Conservation (phyloP, 306 rosid species). For the Purshia tridentata region DNA sequence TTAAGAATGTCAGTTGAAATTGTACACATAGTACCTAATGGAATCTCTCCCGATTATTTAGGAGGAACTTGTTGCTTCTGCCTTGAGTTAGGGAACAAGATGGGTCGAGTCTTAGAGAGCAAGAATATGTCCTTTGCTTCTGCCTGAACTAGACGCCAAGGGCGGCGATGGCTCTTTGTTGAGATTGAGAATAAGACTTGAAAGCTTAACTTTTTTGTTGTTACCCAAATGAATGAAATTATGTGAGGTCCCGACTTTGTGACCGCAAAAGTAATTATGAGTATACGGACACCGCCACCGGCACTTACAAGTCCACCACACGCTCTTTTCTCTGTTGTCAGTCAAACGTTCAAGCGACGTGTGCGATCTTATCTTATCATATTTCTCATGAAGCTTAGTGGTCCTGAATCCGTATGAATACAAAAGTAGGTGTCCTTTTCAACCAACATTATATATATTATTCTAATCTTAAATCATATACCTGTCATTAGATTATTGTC, state of each 20-base stretch:
- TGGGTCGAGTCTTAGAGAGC: background rate
- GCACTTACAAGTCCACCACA: no score
- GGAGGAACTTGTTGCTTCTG: background rate
- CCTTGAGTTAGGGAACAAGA: background rate
- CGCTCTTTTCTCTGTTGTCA: background rate
- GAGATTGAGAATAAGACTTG: background rate
- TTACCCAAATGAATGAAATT: background rate
- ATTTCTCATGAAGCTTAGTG: no score
- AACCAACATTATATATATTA: no score
- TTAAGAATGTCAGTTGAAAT: no score
- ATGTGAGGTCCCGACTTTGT: background rate
- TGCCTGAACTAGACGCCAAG: background rate
- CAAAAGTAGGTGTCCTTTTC: no score
- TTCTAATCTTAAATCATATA: no score
- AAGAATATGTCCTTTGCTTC: no score
- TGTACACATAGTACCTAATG: background rate
- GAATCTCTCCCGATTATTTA: background rate
- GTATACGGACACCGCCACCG: background rate
- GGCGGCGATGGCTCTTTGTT: background rate
- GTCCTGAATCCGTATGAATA: no score
- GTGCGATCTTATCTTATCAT: no score
- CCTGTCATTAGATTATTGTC: no score
- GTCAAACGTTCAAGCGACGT: background rate
- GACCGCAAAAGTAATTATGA: background rate
- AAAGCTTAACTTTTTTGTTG: background rate